phyloP scores from a whole-genome alignment of 2,329 filamentous ascomycete species.

The Colletotrichum falcatum region DNA sequence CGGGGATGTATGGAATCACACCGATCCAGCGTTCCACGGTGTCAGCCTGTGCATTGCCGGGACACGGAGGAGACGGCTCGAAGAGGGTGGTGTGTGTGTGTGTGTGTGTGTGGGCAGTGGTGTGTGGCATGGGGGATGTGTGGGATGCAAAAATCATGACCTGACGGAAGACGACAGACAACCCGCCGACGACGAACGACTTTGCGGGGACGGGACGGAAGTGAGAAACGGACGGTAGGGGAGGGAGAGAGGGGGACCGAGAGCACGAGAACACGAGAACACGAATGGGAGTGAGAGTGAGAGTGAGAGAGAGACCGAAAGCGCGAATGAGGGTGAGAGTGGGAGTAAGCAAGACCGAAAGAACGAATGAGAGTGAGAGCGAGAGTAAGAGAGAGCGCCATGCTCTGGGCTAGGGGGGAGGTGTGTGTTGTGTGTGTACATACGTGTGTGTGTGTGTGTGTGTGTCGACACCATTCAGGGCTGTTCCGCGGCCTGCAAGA shows the following conservation, averaged over 20 bases:
- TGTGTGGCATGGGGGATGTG: slow-evolving; percentile 10
- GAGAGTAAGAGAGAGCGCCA: not conserved
- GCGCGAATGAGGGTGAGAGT: too few relatives aligned
- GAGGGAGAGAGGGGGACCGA: not conserved
- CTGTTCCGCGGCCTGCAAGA: slow-evolving; percentile 30
- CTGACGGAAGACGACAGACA: slow-evolving; percentile 21
- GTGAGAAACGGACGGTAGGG: not conserved
- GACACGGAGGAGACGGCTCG: slow-evolving; percentile 7
- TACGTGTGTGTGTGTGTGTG: not conserved
- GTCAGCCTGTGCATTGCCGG: slow-evolving; percentile 38
- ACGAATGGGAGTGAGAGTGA: too few relatives aligned
- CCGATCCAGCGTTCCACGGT: slow-evolving; percentile 35
- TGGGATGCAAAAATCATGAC: slow-evolving; percentile 25
- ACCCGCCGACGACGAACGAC: slow-evolving; percentile 1
- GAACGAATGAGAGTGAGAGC: not conserved
- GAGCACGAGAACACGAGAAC: too few relatives aligned
- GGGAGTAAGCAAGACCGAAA: not conserved
- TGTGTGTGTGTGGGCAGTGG: slow-evolving; percentile 20
- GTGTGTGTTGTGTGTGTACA: not conserved
- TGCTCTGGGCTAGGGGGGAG: not conserved
- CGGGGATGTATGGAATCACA: slow-evolving; percentile 24
- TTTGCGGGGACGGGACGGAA: slow-evolving; percentile 12
- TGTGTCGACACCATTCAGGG: slow-evolving; percentile 8
- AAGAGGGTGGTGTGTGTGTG: not conserved
- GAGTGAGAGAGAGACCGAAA: too few relatives aligned